Evolutionary conservation across 1,284 basidiomycete genomes (phyloP).

Genomic region (Hypsizygus ulmarius): DNA sequence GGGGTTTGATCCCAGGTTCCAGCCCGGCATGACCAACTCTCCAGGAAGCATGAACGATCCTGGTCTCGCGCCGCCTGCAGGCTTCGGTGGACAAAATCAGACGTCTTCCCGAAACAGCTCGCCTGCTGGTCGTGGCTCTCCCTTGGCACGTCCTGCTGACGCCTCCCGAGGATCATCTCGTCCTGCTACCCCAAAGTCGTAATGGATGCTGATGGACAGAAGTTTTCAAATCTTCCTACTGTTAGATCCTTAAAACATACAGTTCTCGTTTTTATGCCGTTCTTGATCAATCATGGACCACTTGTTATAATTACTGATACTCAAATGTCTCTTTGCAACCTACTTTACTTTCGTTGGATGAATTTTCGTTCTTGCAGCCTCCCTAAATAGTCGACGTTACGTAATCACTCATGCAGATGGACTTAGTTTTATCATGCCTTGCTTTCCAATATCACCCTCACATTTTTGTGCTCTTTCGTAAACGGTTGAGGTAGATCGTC

Average conservation of each 20-base stretch:
- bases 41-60: conserved; percentile 25
- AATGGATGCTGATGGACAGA: background rate
- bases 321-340: background rate
- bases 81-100: conserved; percentile 29
- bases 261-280: too few species aligned
- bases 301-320: background rate
- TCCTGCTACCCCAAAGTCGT: conserved; percentile 37
- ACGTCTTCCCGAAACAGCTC: conserved; percentile 39
- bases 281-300: conserved; percentile 1
- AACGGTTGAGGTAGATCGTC: background rate
- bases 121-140: conserved; percentile 40
- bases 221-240: conserved; percentile 4
- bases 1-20: conserved; percentile 53
- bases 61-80: conserved; percentile 36
- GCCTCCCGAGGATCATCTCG: conserved; percentile 32
- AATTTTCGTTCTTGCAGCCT: too few species aligned
- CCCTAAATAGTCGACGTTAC: conserved; percentile 2
- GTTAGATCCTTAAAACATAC: background rate
- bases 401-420: conserved; percentile 1
- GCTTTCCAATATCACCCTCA: background rate
- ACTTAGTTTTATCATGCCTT: background rate
- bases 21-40: conserved; percentile 32
- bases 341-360: too few species aligned
- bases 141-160: conserved; percentile 34
- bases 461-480: background rate